Base-by-base conservation (phyloP, 2,329 filamentous ascomycete species). In the Pseudocercospora eumusae region DNA sequence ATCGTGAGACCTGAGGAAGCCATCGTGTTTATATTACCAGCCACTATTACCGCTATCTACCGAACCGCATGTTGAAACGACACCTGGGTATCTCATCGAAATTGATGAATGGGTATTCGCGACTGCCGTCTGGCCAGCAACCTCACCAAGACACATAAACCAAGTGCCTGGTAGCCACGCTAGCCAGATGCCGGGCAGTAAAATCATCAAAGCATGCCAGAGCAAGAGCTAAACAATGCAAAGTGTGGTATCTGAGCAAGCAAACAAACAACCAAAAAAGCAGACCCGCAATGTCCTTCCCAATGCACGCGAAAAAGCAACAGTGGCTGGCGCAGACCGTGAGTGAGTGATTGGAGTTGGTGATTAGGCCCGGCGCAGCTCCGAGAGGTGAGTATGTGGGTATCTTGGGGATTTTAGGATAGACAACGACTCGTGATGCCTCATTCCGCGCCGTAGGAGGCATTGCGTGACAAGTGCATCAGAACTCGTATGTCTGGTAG, bases 231-330 rank as follows among this genome's bases (percentile, higher is more conserved):
- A 57, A 57, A 57, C 55, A 57, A 57, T 57, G 55, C 55, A 57
- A 27, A 40, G 55, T 59, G 61, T 63, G 61, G 61, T 63, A 63
- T 63, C 61, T 47, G 53, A 60, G 49, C 57, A 63, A 62, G 59
- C 57, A 63, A 58, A 60, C 52, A 33, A 54, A 49, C 61, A 54
- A 57, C 49, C 56, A 57, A 60, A 59, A 31, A 36, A 36, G 4
- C 27, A 33, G 13, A 18, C 52, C 52, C 52, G 60, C 60, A 62
- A 33, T 11, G 28, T 57, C 42, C 55, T 57, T 57, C 55, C 36
- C 36, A 47, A 57, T 57, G 55, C 55, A 57, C 40, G 57, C 61
- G 56, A 52, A 50, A 63, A 63, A 60, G 61, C 61, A 63, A 63
- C 33, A 42, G 57, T 54, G 57, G 61, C 57, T 60, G 61, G 52